Conservation (phyloP, 1,284 basidiomycete species). For the Ceratobasidium sp. region DNA sequence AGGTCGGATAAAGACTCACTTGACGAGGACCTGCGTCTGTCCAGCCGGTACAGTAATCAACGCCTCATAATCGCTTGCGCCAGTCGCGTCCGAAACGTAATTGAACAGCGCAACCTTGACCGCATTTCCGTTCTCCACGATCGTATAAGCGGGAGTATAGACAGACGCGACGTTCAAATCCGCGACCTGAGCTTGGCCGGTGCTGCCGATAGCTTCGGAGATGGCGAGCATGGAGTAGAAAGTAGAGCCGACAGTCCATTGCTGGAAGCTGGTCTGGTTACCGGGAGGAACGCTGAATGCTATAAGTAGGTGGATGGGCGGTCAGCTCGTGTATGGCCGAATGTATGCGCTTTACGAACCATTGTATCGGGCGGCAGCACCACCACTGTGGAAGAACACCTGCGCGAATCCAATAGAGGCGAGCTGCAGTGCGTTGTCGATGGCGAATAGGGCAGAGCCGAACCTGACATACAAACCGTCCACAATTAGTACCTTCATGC, state of each 20-base stretch:
- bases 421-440: conserved; percentile 75
- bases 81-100: conserved; percentile 57
- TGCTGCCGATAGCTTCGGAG: conserved; percentile 56
- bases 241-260: conserved; percentile 58
- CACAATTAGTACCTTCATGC: background rate
- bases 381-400: conserved; percentile 52
- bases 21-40: conserved; percentile 50
- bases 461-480: conserved; percentile 62
- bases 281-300: conserved; percentile 52
- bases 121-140: conserved; percentile 56
- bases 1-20: conserved; percentile 25
- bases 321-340: background rate
- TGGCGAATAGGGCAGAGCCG: conserved; percentile 77
- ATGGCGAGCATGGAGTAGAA: conserved; percentile 58
- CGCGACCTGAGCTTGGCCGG: conserved; percentile 55
- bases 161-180: conserved; percentile 51
- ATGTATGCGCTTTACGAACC: conserved; percentile 11
- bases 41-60: conserved; percentile 55
- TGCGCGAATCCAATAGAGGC: conserved; percentile 69
- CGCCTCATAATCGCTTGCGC: conserved; percentile 56
- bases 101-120: conserved; percentile 57
- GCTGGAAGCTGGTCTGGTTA: conserved; percentile 46
- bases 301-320: conserved; percentile 7
- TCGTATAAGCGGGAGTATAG: conserved; percentile 42
- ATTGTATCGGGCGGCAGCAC: conserved; percentile 45